A percentile compares a stretch with the other conserved stretches of the same genome.
Conservation (phyloP, 805 yeast species). For the Candida vartiovaarae region DNA sequence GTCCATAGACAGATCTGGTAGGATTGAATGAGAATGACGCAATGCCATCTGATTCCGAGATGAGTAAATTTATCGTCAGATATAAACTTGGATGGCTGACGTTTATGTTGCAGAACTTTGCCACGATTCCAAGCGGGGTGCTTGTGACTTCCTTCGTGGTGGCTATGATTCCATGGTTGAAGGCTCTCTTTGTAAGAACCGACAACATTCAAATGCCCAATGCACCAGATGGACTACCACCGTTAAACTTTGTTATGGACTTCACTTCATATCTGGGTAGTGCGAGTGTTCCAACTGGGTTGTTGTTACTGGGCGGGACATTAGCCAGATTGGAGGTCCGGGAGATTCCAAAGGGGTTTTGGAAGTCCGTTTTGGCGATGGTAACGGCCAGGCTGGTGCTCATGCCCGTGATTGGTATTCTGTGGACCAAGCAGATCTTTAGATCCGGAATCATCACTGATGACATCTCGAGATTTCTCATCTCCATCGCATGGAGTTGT, state of each 20-base stretch:
- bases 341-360: conserved; percentile 60
- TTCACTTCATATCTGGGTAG: conserved; percentile 71
- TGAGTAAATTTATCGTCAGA: conserved; percentile 19
- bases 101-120: conserved; percentile 41
- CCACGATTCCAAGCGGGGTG: conserved; percentile 66
- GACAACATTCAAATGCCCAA: conserved; percentile 41
- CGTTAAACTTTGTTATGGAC: conserved; percentile 80
- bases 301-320: conserved; percentile 79
- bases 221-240: conserved; percentile 85
- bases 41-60: conserved; percentile 1
- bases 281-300: conserved; percentile 85
- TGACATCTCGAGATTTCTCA: conserved; percentile 59
- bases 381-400: conserved; percentile 53
- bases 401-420: conserved; percentile 73
- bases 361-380: conserved; percentile 56
- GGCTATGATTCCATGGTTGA: conserved; percentile 84
- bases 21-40: conserved; percentile 9
- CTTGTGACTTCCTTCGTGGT: conserved; percentile 58
- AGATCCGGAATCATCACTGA: conserved; percentile 56
- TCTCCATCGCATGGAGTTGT: conserved; percentile 66
- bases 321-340: conserved; percentile 64
- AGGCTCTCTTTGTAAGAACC: conserved; percentile 56
- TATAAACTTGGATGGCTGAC: conserved; percentile 28
- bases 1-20: conserved; percentile 16
- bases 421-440: conserved; percentile 55